Conservation (phyloP, 2,329 filamentous ascomycete species). For the Sclerotinia glacialis region DNA sequence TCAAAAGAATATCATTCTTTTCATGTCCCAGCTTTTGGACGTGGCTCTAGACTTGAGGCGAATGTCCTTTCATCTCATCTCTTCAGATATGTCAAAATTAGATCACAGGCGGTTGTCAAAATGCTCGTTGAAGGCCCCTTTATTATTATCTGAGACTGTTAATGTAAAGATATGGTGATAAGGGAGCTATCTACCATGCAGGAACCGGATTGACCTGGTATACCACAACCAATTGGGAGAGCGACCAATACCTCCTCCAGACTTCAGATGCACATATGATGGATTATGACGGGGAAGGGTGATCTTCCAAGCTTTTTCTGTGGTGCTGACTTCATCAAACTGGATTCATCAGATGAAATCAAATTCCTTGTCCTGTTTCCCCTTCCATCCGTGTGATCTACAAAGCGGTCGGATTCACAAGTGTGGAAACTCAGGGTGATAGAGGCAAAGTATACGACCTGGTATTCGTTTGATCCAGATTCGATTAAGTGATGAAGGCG, state of each 20-base stretch:
- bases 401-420: neutral
- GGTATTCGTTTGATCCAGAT: constrained; percentile 27
- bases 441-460: neutral
- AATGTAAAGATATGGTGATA: neutral
- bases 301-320: neutral
- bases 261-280: neutral
- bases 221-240: neutral
- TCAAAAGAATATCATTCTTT: neutral
- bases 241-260: neutral
- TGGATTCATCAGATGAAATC: constrained; percentile 4
- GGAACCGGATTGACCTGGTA: neutral
- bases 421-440: neutral
- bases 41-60: neutral
- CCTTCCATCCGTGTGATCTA: neutral
- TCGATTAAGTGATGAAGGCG: constrained; percentile 11
- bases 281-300: neutral
- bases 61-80: constrained; percentile 13
- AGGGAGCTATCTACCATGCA: neutral
- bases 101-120: neutral
- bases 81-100: neutral
- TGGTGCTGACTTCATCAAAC: neutral
- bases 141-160: constrained; percentile 3
- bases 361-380: neutral
- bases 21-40: neutral
- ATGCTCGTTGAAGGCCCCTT: neutral